Base-by-base conservation (phyloP, 1,284 basidiomycete species). In the Papiliotrema terrestris region DNA sequence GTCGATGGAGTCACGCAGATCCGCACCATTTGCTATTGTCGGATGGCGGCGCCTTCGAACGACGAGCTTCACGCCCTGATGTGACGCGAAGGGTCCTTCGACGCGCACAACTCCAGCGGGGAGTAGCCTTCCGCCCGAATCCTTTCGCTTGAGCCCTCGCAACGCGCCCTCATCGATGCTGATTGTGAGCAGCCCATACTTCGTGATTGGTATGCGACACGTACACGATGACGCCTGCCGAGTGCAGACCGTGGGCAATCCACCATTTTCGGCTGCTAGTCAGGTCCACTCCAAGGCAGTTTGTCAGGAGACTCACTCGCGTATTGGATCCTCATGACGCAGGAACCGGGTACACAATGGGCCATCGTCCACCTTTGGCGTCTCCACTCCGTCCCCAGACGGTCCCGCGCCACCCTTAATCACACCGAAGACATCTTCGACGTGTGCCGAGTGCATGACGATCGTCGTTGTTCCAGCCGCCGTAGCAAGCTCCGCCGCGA, bases 401-500 rank as follows among this genome's bases (percentile, higher is more conserved):
- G 72, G 73, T 15, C 67, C 68, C 2, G 57, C 55, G n/a, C 71
- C 72, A 42, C 61, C 63, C 59, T 88, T 83, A 44, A 98, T 89
- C 68, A 97, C 92, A 19, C 80, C 79, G 63, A 91, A 83, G 54
- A 98, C 88, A 65, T 84, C 85, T 45, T 83, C 80, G 0, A 93
- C 91, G 43, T 84, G 82, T 63, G 85, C 88, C 73, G 89, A 91
- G 35, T 89, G 88, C 48, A 86, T 85, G 65, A 99, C 90, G 44
- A 98, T 83, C 0, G 95, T 97, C 0, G 91, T 87, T n/a, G 96
- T 92, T 4, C 96, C 95, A 0, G 94, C 95, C 0, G 87, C 93
- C 0, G 90, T 96, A 1, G 95, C 94, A 15, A 99, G 89, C 72
- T 98, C 96, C 0, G 96, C 95, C 1, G 95, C 95, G 60, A 98